Conservation (phyloP, 2,329 filamentous ascomycete genomes). For the Fusarium succisae region DNA sequence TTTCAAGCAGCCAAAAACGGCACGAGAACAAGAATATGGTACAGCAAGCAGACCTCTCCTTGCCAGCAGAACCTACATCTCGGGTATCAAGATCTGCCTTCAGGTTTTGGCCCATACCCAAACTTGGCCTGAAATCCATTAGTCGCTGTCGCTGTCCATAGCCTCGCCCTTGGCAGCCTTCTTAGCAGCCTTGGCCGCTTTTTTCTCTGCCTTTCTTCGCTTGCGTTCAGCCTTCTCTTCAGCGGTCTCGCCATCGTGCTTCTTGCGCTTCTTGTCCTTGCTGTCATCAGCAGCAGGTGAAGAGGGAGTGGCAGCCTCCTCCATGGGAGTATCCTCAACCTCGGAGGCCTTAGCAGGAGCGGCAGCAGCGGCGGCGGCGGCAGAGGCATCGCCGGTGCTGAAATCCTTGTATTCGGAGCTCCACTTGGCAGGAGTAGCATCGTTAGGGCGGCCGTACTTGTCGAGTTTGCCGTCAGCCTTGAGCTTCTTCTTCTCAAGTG, state of each 20-base stretch:
- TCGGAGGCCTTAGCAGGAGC: constrained; percentile 50
- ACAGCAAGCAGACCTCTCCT: constrained; percentile 42
- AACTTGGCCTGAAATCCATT: constrained; percentile 30
- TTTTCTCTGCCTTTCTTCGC: constrained; percentile 69
- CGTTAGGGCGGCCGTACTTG: constrained; percentile 94
- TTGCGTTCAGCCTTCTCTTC: constrained; percentile 73
- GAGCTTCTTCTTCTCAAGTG: constrained; percentile 99
- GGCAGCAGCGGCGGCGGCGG: constrained; percentile 55
- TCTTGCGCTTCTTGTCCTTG: constrained; percentile 77
- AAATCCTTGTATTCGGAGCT: constrained; percentile 92
- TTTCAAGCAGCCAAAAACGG: constrained; percentile 35
- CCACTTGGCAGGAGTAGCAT: constrained; percentile 94
- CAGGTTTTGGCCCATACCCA: constrained; percentile 18
- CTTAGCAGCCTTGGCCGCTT: constrained; percentile 65
- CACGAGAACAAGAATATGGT: constrained; percentile 40
- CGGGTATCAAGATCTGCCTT: constrained; percentile 33
- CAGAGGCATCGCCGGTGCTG: constrained; percentile 63
- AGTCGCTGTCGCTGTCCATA: constrained; percentile 64
- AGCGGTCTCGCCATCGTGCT: constrained; percentile 79
- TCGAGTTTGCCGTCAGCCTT: constrained; percentile 98
- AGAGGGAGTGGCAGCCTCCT: constrained; percentile 48
- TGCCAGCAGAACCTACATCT: constrained; percentile 38
- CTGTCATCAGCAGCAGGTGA: constrained; percentile 61
- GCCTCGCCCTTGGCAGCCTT: constrained; percentile 62
- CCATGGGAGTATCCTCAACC: constrained; percentile 51